Evolutionary conservation across 2,329 filamentous ascomycete species (phyloP), one percentile per base, ranked within the genome.

Genomic region (Pestalotiopsis sp.): DNA sequence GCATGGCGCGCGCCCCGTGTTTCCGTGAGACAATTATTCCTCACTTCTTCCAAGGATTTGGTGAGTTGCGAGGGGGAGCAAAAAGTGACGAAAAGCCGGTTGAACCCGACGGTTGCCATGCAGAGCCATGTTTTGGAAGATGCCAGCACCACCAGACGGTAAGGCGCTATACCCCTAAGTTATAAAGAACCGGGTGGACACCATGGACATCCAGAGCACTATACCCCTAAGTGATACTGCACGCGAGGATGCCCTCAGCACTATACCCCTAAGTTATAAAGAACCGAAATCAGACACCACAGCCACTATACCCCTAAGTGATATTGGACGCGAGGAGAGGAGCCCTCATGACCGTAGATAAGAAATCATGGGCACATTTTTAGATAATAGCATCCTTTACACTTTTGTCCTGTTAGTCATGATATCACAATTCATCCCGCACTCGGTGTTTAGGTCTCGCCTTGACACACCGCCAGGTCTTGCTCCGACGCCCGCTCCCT

Each of bases 81-180:
- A 52, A 9, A 52, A 27, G 5, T 12, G 14, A 36, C 23, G 59
- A 39, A 61, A 62, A 62, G 67, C 64, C 64, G 64, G 45, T 58
- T 66, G 20, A 66, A 66, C 64, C 64, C 64, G 64, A 57, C 31
- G 64, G n/a, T 66, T 66, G 38, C 64, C 64, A 66, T 57, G 17
- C 14, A 5, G 23, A 14, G 6, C 9, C 14, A 23, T 27, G 20
- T 23, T 27, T 49, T 49, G 41, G 41, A 14, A 49, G 41, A 49
- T 2, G 13, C 13, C 7, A n/a, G 41, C 41, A 49, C 41, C 41
- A n/a, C 45, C 17, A 52, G 20, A 52, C 45, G 12, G 17, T 56
- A 17, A 20, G 11, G 45, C 45, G 45, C 45, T 52, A 52, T 52
- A 52, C 45, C 45, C 45, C 45, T 52, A 52, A 52, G 45, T 52